A percentile compares a stretch with the other conserved stretches of the same genome.
phyloP scores from a whole-genome alignment of 2,329 filamentous ascomycete genomes.

The Aspergillus udagawae region DNA sequence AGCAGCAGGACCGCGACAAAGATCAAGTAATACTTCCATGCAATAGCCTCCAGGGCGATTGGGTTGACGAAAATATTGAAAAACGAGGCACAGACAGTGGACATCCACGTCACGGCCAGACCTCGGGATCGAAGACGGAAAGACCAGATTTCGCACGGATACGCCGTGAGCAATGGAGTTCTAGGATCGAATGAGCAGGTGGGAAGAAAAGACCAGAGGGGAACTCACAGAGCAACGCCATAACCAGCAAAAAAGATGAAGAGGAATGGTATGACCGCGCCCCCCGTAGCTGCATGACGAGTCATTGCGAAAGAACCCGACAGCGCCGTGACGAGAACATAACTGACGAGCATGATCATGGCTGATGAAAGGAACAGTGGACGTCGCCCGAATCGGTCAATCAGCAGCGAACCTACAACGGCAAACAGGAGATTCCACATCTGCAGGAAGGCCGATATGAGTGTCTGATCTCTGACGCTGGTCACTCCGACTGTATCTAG shows the following conservation, averaged over 20 bases:
- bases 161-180: slow-evolving; percentile 3
- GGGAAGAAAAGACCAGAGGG: too few species aligned
- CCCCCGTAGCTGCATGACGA: too few species aligned
- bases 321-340: too few species aligned
- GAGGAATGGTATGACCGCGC: too few species aligned
- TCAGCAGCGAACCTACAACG: too few species aligned
- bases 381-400: too few species aligned
- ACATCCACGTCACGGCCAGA: slow-evolving; percentile 17
- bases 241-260: too few species aligned
- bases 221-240: too few species aligned
- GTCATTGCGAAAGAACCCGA: too few species aligned
- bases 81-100: slow-evolving; percentile 6
- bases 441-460: slow-evolving; percentile 15
- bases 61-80: slow-evolving; percentile 19
- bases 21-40: slow-evolving; percentile 21
- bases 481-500: slow-evolving; percentile 20
- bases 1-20: slow-evolving; percentile 25
- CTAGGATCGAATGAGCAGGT: too few species aligned
- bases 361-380: too few species aligned
- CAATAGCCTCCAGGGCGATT: slow-evolving; percentile 16
- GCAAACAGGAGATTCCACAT: slow-evolving; percentile 20
- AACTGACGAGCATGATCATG: too few species aligned
- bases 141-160: slow-evolving; percentile 24
- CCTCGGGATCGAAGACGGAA: slow-evolving; percentile 22
- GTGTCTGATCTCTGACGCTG: slow-evolving; percentile 8